Base-by-base conservation (phyloP, 345 rosid genomes). In the Cardamine chenopodiifolia region DNA sequence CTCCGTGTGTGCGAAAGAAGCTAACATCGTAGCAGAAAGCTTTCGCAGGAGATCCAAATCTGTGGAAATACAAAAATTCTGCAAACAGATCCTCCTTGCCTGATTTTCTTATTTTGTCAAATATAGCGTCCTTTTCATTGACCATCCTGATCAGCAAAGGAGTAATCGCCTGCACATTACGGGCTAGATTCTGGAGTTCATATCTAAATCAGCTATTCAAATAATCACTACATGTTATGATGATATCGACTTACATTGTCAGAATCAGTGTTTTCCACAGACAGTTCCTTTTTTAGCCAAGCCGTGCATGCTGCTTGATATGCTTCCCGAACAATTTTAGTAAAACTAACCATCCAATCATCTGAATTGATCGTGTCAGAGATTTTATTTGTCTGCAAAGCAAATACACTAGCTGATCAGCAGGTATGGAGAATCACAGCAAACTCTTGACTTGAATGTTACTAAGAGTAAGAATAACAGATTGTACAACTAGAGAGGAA, bases 11-110 rank as follows among this genome's bases (percentile, higher is more conserved):
- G 45, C 71, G 59, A 79, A 89, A 88, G 81, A 94, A 82, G 75
- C 78, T 75, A 35, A 70, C 71, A 72, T 85, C 79, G 28, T 86
- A 91, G 72, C 82, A 82, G 79, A 84, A 80, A 59, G 72, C 77
- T 68, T 83, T 87, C 85, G 80, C 78, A 32, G 75, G 74, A 83
- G 85, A 84, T 52, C 92, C 90, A 78, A 71, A 88, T 79, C 76
- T 80, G 29, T 91, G 80, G 80, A 85, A 85, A 82, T 81, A 84
- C 15, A 94, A 47, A 52, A 94, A 77, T 55, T 91, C 97, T 50
- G 92, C 87, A 83, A 88, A 94, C 28, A 94, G 86, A 84, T 84
- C 87, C 73, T 75, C 90, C 85, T 91, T 94, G 81, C 98, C 93
- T 1, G 90, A 89, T 78, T 82, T 90, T 82, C 68, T 82, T 68